Evolutionary conservation across 2,329 filamentous ascomycete species (phyloP).

Genomic region (Diplodia seriata): DNA sequence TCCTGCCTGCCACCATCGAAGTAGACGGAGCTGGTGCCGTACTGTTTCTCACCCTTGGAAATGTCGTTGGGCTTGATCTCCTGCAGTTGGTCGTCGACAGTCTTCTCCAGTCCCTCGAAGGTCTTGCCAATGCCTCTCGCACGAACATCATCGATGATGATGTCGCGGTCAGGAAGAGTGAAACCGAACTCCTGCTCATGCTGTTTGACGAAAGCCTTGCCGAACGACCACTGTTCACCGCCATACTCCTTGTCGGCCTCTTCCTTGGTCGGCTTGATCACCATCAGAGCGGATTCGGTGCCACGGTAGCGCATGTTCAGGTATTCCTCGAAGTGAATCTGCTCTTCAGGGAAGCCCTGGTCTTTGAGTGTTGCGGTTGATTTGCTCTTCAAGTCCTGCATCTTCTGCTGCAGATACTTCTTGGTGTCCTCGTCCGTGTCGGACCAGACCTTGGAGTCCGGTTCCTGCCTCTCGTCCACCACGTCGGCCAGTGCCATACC

Average conservation of each 20-base stretch:
- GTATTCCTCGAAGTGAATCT: slow-evolving; percentile 88
- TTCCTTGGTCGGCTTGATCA: slow-evolving; percentile 72
- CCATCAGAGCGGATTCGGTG: slow-evolving; percentile 90
- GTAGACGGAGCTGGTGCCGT: slow-evolving; percentile 75
- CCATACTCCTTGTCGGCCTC: slow-evolving; percentile 66
- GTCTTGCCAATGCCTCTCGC: slow-evolving; percentile 90
- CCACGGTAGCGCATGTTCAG: slow-evolving; percentile 92
- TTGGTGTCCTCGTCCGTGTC: slow-evolving; percentile 62
- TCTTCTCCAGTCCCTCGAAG: slow-evolving; percentile 78
- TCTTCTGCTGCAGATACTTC: slow-evolving; percentile 71
- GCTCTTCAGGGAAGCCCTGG: slow-evolving; percentile 78
- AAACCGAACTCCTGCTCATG: slow-evolving; percentile 95
- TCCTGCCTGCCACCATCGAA: slow-evolving; percentile 81
- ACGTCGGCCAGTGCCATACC: slow-evolving; percentile 94
- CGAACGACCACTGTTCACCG: slow-evolving; percentile 80
- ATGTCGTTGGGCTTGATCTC: slow-evolving; percentile 67
- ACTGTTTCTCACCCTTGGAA: slow-evolving; percentile 66
- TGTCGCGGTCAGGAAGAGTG: slow-evolving; percentile 81
- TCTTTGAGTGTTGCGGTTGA: slow-evolving; percentile 71
- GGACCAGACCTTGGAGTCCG: slow-evolving; percentile 67
- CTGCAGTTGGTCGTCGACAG: slow-evolving; percentile 82
- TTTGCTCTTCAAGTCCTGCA: slow-evolving; percentile 79
- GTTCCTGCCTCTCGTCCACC: slow-evolving; percentile 87
- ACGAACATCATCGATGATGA: slow-evolving; percentile 89
- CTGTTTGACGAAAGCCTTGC: slow-evolving; percentile 81